Base-by-base conservation (phyloP, 306 rosid species). In the Quercus wislizeni region DNA sequence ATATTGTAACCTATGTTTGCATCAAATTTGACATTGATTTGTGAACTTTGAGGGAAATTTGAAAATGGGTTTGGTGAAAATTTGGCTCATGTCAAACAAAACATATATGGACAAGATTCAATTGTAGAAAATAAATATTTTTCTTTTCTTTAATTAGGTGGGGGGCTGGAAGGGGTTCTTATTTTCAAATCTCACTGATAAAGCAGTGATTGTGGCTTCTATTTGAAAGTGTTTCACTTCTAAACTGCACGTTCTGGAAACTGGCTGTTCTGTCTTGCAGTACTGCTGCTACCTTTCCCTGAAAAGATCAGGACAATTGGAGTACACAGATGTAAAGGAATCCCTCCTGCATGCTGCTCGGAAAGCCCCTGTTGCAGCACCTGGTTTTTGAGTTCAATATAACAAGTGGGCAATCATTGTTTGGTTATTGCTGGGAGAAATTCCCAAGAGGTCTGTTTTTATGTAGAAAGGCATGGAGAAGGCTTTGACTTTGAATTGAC, bases 401-500 rank as follows among this genome's bases (percentile, higher is more conserved):
- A 38, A 38, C 46, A 38, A 38, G 46, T 38, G 3, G 11, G 46
- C 98, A 71, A 74, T 95, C 78, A 92, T 95, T 82, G 99, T 95
- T 79, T 96, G 99, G 72, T 77, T 92, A 62, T 78, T 95, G 85
- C 85, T 92, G 43, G 52, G 99, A 76, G 99, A 95, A 90, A 95
- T 93, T 77, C 98, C 99, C 4, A 98, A 95, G 89, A 93, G 98
- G 58, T 92, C 99, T 27, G 89, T 92, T 83, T 95, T 95, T 83
- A 92, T 95, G 98, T 98, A 95, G 88, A 95, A 87, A 72, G 93
- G 94, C 78, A 91, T 93, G 89, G 98, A 92, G 84, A 90, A 83
- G 75, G 97, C 99, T 46, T 75, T 95, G 82, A 86, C 88, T 95
- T 95, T 68, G 98, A 92, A 85, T 95, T 95, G 73, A 95, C 99